phyloP scores from a whole-genome alignment of 495 filamentous ascomycete species.

The Neurospora sp. region DNA sequence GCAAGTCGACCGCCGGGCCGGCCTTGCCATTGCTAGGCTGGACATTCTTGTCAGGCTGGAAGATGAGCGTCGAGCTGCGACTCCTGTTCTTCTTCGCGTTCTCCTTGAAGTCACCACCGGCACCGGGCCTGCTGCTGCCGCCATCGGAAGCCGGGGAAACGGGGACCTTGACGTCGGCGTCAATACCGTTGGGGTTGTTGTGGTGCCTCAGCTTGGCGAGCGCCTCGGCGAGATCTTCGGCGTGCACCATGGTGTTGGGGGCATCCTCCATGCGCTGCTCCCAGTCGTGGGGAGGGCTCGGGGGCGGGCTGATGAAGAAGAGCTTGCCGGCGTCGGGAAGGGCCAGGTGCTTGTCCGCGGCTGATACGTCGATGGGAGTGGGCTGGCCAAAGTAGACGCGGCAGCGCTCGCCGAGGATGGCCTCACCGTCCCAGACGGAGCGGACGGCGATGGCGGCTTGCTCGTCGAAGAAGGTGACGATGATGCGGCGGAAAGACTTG shows the following conservation, averaged over 20 bases:
- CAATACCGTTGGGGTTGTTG: slow-evolving; percentile 13
- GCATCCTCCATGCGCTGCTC: slow-evolving; percentile 80
- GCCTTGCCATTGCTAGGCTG: slow-evolving; percentile 45
- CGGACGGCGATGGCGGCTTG: slow-evolving; percentile 66
- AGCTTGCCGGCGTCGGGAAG: slow-evolving; percentile 81
- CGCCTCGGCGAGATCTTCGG: slow-evolving; percentile 76
- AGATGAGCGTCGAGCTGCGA: slow-evolving; percentile 36
- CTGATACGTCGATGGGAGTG: slow-evolving; percentile 41
- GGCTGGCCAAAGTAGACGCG: slow-evolving; percentile 83
- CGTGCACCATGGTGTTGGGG: slow-evolving; percentile 88
- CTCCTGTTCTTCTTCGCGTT: slow-evolving; percentile 17
- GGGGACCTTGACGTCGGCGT: slow-evolving; percentile 8
- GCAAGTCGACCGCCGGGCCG: slow-evolving; percentile 50
- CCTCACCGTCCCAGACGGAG: slow-evolving; percentile 57
- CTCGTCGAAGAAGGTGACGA: slow-evolving; percentile 72
- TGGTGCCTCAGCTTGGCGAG: slow-evolving; percentile 54
- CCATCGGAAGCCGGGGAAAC: slow-evolving; percentile 23
- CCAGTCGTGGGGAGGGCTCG: slow-evolving; percentile 87
- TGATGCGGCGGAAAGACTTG: slow-evolving; percentile 83
- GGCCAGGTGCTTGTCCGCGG: slow-evolving; percentile 57
- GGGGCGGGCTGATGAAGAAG: slow-evolving; percentile 95
- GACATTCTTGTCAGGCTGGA: slow-evolving; percentile 42
- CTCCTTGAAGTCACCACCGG: neutral
- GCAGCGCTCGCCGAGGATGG: slow-evolving; percentile 57
- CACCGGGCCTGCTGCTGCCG: neutral